Evolutionary conservation across 495 filamentous ascomycete species (phyloP).

Genomic region (Penicillium paxilli): DNA sequence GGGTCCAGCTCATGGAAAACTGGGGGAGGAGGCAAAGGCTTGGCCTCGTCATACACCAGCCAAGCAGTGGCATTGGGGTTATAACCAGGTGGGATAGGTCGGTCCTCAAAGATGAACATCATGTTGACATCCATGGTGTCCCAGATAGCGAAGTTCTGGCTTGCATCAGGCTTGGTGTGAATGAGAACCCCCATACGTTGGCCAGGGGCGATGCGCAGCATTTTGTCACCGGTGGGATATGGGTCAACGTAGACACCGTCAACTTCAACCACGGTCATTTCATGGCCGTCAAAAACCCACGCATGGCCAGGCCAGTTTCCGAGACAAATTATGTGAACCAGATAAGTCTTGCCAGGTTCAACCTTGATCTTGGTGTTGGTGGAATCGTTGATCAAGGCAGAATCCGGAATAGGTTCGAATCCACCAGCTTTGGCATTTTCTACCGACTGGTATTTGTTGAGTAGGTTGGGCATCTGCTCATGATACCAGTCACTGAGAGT

Average conservation of each 20-base stretch:
- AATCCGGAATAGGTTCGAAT: constrained; percentile 65
- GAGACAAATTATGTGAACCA: constrained; percentile 69
- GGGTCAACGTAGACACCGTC: constrained; percentile 71
- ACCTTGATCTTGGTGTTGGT: constrained; percentile 42
- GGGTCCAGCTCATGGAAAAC: constrained; percentile 55
- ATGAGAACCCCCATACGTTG: constrained; percentile 71
- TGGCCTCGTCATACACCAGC: constrained; percentile 68
- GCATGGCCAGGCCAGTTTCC: constrained; percentile 60
- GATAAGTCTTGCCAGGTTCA: constrained; percentile 56
- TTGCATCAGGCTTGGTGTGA: constrained; percentile 52
- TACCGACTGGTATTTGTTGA: constrained; percentile 52
- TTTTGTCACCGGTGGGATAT: constrained; percentile 44
- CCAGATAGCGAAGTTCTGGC: constrained; percentile 57
- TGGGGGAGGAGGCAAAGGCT: constrained; percentile 56
- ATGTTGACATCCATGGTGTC: constrained; percentile 55
- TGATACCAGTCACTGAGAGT: constrained; percentile 70
- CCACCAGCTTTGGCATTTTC: constrained; percentile 48
- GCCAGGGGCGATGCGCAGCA: constrained; percentile 64
- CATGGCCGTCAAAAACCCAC: constrained; percentile 53
- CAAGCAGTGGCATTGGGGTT: constrained; percentile 80
- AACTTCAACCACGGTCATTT: constrained; percentile 66
- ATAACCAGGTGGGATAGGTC: constrained; percentile 27
- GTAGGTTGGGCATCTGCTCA: constrained; percentile 56
- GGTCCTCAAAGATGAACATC: constrained; percentile 47
- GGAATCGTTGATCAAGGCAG: constrained; percentile 69